Percentiles rank a stretch among this genome's conserved stretches.
phyloP scores from a whole-genome alignment of 805 yeast species.

The Lachancea fermentati region DNA sequence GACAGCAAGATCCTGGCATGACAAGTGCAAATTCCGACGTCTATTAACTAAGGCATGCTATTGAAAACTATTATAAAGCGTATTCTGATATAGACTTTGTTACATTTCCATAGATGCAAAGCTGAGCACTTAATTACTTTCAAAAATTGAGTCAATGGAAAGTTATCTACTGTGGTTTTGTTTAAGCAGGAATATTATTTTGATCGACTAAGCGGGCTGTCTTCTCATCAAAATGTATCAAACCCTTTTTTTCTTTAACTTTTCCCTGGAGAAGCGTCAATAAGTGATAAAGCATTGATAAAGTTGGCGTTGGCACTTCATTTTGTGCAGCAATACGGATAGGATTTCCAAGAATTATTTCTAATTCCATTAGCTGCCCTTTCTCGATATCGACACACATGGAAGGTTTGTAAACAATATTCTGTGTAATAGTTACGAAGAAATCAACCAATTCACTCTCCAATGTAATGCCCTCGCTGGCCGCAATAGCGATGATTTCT shows the following conservation, averaged over 20 bases:
- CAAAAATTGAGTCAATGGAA: no score
- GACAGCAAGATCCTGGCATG: no score
- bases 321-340: constrained; percentile 42
- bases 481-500: constrained; percentile 57
- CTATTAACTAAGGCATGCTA: no score
- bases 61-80: no score
- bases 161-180: no score
- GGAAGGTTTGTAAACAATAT: constrained; percentile 54
- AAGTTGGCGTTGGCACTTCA: constrained; percentile 51
- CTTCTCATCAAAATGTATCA: constrained; percentile 24
- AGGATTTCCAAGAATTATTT: constrained; percentile 66
- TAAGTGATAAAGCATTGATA: constrained; percentile 52
- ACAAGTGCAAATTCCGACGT: no score
- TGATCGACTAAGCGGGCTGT: constrained; percentile 13
- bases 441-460: constrained; percentile 42
- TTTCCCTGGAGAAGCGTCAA: constrained; percentile 56
- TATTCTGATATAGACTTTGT: no score
- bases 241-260: constrained; percentile 52
- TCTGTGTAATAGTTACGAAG: constrained; percentile 49
- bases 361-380: constrained; percentile 62
- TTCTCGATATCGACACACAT: constrained; percentile 63
- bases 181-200: no score
- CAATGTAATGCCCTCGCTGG: constrained; percentile 50
- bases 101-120: no score
- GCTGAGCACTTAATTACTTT: no score